Evolutionary conservation across 192 early-diverging fungal species (phyloP), one percentile per base, ranked within the genome.

Genomic region (Coemansia sp.): DNA sequence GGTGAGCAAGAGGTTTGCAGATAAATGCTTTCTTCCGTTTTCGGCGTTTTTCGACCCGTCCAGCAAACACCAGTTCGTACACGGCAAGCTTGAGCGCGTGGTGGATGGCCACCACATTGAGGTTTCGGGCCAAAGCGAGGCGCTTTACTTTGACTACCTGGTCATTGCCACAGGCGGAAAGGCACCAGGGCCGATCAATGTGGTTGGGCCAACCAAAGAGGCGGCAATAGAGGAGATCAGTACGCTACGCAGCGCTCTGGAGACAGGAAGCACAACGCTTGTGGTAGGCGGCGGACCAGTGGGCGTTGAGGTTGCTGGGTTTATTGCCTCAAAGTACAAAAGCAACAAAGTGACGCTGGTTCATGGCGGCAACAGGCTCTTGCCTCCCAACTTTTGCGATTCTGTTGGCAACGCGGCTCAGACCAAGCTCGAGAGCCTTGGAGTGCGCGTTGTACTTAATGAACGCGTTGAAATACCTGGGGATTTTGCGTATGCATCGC

Each of bases 241-340:
- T 4, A 40, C 52, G 58, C 65, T 78, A n/a, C 74, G 83, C 6
- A 45, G 50, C 7, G 79, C 76, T 8, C 44, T 90, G 37, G 70
- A 75, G 5, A 39, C 50, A 9, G 85, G 87, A 3, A 38, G 74
- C 23, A 69, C 81, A 1, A 67, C 89, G 44, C 58, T 90, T 9
- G 83, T 90, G 45, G 63, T 89, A 16, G 89, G 89, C 52, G 89
- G 87, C 38, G 89, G 89, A 3, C 74, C 87, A 5, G 85, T 87
- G 5, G 89, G 89, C 15, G 75, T 89, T 47, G 86, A 90, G 64
- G 66, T 86, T 1, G 86, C 86, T 9, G 87, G 87, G 6, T 87
- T 84, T 71, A 79, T 90, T 32, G 77, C 72, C 8, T 70, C 69
- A 0, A 57, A 47, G 7, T 86, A 84, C 53, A 45, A 66, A 2